phyloP scores from a whole-genome alignment of 208 protist species.

The Acanthamoeba triangularis region DNA sequence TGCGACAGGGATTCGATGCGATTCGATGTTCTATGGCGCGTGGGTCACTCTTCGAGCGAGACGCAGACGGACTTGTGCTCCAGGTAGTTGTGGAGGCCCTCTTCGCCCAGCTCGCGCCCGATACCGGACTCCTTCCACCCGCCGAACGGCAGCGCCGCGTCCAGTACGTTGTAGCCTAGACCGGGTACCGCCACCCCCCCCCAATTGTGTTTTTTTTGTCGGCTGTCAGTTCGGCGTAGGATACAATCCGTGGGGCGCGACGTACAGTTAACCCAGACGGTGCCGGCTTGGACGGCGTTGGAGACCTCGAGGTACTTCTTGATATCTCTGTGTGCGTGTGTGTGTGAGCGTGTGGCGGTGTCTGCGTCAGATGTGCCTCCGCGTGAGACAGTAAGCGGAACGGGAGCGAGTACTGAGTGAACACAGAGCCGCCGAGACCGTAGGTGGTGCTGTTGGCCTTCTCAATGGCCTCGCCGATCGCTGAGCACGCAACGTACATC shows the following conservation, averaged over 20 bases:
- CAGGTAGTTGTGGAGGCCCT: constrained; percentile 26
- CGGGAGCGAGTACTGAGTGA: constrained; percentile 90
- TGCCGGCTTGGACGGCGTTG: not conserved
- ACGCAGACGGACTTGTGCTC: not conserved
- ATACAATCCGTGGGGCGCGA: too few relatives aligned
- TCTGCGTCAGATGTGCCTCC: too few relatives aligned
- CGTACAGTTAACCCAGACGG: constrained; percentile 57
- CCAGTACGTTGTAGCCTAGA: constrained; percentile 50
- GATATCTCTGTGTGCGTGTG: too few relatives aligned
- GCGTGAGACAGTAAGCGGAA: too few relatives aligned
- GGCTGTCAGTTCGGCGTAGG: too few relatives aligned
- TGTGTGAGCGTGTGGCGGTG: too few relatives aligned
- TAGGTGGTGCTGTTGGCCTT: constrained; percentile 94
- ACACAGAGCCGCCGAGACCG: constrained; percentile 94
- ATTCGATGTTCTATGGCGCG: too few relatives aligned
- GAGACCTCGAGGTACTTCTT: constrained; percentile 14
- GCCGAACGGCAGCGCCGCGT: not conserved
- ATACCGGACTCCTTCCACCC: constrained; percentile 52
- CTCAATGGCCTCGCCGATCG: constrained; percentile 94
- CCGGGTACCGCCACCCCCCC: too few relatives aligned
- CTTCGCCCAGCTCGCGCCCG: constrained; percentile 44
- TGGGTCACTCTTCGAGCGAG: too few relatives aligned
- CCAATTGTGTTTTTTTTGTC: too few relatives aligned
- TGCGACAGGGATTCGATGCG: too few relatives aligned
- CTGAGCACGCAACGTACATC: too few relatives aligned